phyloP scores from a whole-genome alignment of 192 early-diverging fungal species.

The Coemansia sp. region DNA sequence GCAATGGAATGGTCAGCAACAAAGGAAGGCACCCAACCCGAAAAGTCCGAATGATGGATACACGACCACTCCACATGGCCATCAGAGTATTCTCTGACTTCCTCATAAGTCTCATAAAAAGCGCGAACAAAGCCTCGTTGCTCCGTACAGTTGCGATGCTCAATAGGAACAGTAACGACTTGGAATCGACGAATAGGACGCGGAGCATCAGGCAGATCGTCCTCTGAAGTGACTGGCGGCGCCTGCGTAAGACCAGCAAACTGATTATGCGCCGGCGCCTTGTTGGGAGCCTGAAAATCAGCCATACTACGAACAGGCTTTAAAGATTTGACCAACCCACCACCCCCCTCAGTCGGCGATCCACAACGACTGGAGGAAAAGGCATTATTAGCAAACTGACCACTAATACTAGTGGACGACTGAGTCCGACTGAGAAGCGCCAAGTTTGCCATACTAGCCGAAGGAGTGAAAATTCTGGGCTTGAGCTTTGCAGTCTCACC shows the following conservation, averaged over 20 bases:
- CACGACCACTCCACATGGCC: conserved; percentile 44
- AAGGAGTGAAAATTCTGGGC: conserved; percentile 48
- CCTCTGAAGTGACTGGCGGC: background rate
- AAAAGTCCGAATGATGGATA: conserved; percentile 49
- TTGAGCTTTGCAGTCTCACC: conserved; percentile 24
- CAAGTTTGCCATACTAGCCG: conserved; percentile 46
- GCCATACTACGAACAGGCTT: conserved; percentile 18
- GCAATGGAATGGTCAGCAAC: conserved; percentile 46
- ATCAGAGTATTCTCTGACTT: conserved; percentile 39
- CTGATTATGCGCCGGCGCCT: background rate
- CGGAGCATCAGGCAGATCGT: background rate
- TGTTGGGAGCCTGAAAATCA: conserved; percentile 18
- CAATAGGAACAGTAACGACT: conserved; percentile 32
- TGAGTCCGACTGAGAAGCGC: conserved; percentile 26
- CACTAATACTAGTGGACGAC: conserved; percentile 22
- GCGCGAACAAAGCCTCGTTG: conserved; percentile 42
- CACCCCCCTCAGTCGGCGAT: background rate
- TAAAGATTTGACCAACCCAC: background rate
- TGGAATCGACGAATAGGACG: conserved; percentile 36
- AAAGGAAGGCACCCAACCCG: conserved; percentile 47
- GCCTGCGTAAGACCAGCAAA: conserved; percentile 16
- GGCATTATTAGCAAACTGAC: background rate
- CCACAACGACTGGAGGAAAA: background rate
- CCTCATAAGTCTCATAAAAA: conserved; percentile 48
- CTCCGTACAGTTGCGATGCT: conserved; percentile 26